Conservation (phyloP, 1,284 basidiomycete species). For the Chiua sp. region DNA sequence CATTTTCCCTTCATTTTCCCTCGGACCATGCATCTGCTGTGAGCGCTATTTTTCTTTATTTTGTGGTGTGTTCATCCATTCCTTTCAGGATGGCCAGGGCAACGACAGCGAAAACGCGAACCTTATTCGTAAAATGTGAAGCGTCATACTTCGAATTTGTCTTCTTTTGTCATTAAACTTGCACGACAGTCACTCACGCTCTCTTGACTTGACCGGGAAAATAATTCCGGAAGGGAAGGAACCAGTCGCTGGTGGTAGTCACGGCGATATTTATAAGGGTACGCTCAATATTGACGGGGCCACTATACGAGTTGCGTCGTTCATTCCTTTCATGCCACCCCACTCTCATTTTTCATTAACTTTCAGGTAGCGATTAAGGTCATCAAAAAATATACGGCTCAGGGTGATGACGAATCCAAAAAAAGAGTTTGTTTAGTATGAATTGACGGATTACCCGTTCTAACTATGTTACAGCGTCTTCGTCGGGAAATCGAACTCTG, state of each 20-base stretch:
- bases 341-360: not conserved
- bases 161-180: not conserved
- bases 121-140: slow-evolving; percentile 19
- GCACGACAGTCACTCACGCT: slow-evolving; percentile 16
- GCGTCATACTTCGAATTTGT: not conserved
- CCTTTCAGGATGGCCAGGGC: not conserved
- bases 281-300: slow-evolving; percentile 18
- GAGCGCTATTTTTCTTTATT: no score
- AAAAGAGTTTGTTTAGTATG: slow-evolving; percentile 9
- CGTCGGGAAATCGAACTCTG: slow-evolving; percentile 33
- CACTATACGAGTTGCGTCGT: slow-evolving; percentile 24
- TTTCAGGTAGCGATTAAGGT: slow-evolving; percentile 30
- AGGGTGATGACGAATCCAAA: slow-evolving; percentile 22
- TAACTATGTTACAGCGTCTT: slow-evolving; percentile 23
- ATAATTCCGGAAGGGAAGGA: slow-evolving; percentile 14
- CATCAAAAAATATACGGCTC: slow-evolving; percentile 23
- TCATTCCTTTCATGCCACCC: not conserved
- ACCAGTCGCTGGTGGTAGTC: slow-evolving; percentile 26
- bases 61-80: not conserved
- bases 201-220: slow-evolving; percentile 20
- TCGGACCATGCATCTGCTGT: no score
- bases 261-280: slow-evolving; percentile 27
- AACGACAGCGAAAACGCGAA: slow-evolving; percentile 8
- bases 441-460: not conserved
- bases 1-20: no score